Conservation (phyloP, 768 basidiomycete genomes). For the Asterophora parasitica region DNA sequence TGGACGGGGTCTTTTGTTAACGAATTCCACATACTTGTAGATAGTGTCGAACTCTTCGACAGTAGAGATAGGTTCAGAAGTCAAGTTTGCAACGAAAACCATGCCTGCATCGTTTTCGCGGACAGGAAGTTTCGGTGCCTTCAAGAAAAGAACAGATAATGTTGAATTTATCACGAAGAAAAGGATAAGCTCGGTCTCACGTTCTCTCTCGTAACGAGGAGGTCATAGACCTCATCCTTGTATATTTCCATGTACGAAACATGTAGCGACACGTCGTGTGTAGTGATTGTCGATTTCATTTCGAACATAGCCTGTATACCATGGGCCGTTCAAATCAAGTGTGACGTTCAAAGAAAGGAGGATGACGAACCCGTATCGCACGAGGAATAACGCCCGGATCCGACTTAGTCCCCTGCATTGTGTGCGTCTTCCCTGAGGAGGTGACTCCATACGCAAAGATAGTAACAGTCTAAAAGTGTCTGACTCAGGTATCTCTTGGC, state of each 20-base stretch:
- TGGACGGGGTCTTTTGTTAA: not conserved
- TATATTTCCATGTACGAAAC: conserved; percentile 89
- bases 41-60: conserved; percentile 42
- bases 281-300: conserved; percentile 34
- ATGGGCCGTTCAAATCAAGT: too few species aligned
- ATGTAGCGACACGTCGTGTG: conserved; percentile 41
- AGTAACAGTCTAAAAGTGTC: conserved; percentile 61
- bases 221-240: conserved; percentile 87
- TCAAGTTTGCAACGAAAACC: conserved; percentile 53
- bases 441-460: conserved; percentile 91
- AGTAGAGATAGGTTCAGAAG: conserved; percentile 33
- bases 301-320: conserved; percentile 50
- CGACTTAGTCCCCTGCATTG: conserved; percentile 76
- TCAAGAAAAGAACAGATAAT: conserved; percentile 2
- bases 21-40: conserved; percentile 33
- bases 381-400: conserved; percentile 87
- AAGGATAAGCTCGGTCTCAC: conserved; percentile 32
- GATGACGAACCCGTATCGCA: conserved; percentile 54
- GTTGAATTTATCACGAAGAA: not conserved
- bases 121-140: conserved; percentile 51
- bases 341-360: too few species aligned
- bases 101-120: conserved; percentile 48
- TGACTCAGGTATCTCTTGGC: not conserved
- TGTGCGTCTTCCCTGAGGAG: conserved; percentile 88
- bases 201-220: conserved; percentile 68